Evolutionary conservation across 805 yeast species (phyloP).

Genomic region (Candida sphagnicola): DNA sequence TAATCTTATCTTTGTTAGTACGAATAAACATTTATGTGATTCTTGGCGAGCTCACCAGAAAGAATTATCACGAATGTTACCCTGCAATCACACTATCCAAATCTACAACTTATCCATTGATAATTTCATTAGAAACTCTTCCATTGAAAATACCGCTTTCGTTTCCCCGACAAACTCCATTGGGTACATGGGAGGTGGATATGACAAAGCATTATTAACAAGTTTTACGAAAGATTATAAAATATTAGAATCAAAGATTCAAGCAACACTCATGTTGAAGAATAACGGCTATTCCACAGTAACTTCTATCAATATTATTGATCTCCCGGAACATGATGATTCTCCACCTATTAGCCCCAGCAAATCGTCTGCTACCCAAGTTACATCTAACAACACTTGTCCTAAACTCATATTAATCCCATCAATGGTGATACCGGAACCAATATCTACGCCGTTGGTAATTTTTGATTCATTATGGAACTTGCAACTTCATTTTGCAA

Average conservation of each 20-base stretch:
- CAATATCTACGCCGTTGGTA: constrained; percentile 1
- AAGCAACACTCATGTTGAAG: constrained; percentile 11
- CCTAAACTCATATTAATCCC: constrained; percentile 12
- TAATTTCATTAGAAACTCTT: background rate
- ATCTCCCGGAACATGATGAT: constrained; percentile 8
- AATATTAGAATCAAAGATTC: constrained; percentile 13
- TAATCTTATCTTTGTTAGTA: constrained; percentile 7
- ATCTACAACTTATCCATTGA: background rate
- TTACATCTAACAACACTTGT: background rate
- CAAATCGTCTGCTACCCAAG: background rate
- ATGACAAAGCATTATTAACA: constrained; percentile 13
- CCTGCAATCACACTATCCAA: background rate
- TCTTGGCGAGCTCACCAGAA: constrained; percentile 6
- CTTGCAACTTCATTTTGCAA: constrained; percentile 8
- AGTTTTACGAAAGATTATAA: constrained; percentile 7
- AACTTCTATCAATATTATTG: constrained; percentile 11
- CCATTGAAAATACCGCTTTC: constrained; percentile 10
- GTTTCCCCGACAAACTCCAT: constrained; percentile 22
- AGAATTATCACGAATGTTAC: constrained; percentile 1
- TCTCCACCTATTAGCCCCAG: background rate
- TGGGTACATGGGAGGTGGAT: constrained; percentile 27
- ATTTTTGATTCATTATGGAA: constrained; percentile 22
- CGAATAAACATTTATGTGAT: constrained; percentile 6
- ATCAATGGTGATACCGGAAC: constrained; percentile 23
- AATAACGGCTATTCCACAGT: constrained; percentile 17